Conservation (phyloP, 2,329 filamentous ascomycete genomes). For the Cryphonectria parasitica region DNA sequence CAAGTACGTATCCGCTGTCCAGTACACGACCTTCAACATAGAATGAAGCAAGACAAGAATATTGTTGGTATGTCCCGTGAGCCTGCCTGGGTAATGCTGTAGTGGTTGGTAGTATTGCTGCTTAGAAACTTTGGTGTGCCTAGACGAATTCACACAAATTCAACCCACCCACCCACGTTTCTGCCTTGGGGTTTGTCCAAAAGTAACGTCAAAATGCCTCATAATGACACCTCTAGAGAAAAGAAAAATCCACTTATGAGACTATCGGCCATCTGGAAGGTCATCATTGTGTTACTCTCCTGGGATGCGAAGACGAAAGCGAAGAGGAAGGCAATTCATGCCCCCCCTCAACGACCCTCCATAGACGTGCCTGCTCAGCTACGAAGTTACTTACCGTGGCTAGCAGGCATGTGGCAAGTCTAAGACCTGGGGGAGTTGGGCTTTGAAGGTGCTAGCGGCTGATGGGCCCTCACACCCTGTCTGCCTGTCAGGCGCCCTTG, state of each 20-base stretch:
- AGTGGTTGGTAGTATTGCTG: neutral
- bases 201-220: slow-evolving; percentile 2
- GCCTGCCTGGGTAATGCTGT: neutral
- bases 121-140: neutral
- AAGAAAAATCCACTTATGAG: neutral
- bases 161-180: neutral
- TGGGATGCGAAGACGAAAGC: neutral
- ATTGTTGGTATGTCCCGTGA: neutral
- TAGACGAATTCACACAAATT: neutral
- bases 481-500: neutral
- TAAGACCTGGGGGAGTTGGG: neutral
- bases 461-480: neutral
- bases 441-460: neutral
- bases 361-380: neutral
- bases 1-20: neutral
- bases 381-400: too few relatives aligned
- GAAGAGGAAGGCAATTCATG: neutral
- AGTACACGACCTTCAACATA: neutral
- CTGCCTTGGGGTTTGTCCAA: neutral
- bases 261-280: neutral
- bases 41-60: neutral
- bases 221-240: neutral
- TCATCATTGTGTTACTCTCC: neutral
- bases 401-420: too few relatives aligned
- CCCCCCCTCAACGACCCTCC: neutral